Evolutionary conservation across 495 filamentous ascomycete species (phyloP).

Genomic region (Chlorociboria aeruginascens): DNA sequence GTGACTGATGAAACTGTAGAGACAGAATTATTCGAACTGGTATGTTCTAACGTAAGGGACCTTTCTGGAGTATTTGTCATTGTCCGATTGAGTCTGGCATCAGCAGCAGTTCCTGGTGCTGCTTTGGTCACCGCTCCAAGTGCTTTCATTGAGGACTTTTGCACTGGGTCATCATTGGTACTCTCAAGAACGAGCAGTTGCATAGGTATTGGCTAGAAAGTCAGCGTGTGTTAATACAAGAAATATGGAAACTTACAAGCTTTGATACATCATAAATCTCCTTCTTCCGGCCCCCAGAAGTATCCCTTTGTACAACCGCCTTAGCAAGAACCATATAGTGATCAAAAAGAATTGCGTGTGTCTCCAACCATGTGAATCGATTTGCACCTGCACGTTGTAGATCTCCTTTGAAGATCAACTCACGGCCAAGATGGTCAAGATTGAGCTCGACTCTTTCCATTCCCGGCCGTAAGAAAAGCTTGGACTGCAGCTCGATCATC

Average conservation of each 20-base stretch:
- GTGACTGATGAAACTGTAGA: conserved; percentile 28
- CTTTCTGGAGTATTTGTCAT: conserved; percentile 31
- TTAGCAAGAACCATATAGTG: conserved; percentile 95
- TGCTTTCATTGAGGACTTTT: conserved; percentile 68
- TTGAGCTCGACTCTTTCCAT: conserved; percentile 87
- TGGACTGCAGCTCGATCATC: conserved; percentile 69
- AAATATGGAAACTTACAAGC: conserved; percentile 40
- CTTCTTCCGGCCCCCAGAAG: conserved; percentile 48
- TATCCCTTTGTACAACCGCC: conserved; percentile 53
- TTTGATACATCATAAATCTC: conserved; percentile 94
- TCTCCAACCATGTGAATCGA: conserved; percentile 82
- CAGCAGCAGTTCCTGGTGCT: conserved; percentile 34
- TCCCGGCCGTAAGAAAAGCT: conserved; percentile 70
- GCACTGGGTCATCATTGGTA: conserved; percentile 78
- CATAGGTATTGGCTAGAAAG: conserved; percentile 79
- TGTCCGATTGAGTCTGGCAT: conserved; percentile 15
- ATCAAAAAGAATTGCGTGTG: conserved; percentile 86
- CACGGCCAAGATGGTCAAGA: conserved; percentile 79
- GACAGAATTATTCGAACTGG: conserved; percentile 41
- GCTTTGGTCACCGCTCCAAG: conserved; percentile 50
- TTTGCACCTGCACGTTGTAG: conserved; percentile 79
- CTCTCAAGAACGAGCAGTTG: conserved; percentile 86
- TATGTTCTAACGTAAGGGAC: conserved; percentile 49
- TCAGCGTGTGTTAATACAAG: conserved; percentile 1
- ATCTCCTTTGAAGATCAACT: conserved; percentile 82